These are phyloP conservation scores for Oidiodendron maius DNA, from an alignment of 495 filamentous ascomycete genomes.

Conservation along the genomic window DNA sequence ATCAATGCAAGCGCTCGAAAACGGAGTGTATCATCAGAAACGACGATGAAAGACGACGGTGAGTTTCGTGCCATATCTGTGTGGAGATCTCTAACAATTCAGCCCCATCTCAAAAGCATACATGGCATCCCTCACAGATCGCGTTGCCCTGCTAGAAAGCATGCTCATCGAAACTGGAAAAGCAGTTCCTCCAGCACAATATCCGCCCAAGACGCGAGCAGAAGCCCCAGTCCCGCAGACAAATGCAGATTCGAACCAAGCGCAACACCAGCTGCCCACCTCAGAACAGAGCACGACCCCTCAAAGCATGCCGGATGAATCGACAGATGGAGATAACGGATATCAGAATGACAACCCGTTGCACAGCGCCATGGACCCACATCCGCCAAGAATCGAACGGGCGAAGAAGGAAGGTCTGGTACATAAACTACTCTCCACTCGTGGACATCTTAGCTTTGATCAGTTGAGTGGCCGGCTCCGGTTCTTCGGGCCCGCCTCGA, in stretches of 20 bases:
- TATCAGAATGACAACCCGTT: slow-evolving; percentile 5
- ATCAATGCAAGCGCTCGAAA: slow-evolving; percentile 44
- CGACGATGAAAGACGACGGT: slow-evolving; percentile 48
- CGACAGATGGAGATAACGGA: slow-evolving; percentile 11
- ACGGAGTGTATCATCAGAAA: slow-evolving; percentile 49
- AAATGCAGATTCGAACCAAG: not conserved
- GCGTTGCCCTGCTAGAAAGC: slow-evolving; percentile 41
- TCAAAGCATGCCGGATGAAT: slow-evolving; percentile 7
- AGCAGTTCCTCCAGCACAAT: slow-evolving; percentile 40
- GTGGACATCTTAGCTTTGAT: slow-evolving; percentile 38
- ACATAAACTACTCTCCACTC: slow-evolving; percentile 33
- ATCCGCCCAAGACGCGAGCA: slow-evolving; percentile 45
- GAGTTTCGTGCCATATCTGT: slow-evolving; percentile 3
- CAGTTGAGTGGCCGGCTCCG: slow-evolving; percentile 34
- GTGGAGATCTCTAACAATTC: not conserved
- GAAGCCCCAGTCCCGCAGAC: slow-evolving; percentile 20
- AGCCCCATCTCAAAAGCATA: slow-evolving; percentile 52
- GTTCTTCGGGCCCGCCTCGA: slow-evolving; percentile 44
- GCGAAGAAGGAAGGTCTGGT: slow-evolving; percentile 35
- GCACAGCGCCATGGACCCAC: slow-evolving; percentile 16
- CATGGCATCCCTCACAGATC: slow-evolving; percentile 46
- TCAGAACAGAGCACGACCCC: slow-evolving; percentile 10
- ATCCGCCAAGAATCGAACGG: slow-evolving; percentile 22
- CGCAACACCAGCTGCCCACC: not conserved
- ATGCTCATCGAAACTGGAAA: slow-evolving; percentile 43